Percentiles rank a stretch among this genome's conserved stretches.
phyloP scores from a whole-genome alignment of 495 filamentous ascomycete genomes.

The Trichocladium antarcticum region DNA sequence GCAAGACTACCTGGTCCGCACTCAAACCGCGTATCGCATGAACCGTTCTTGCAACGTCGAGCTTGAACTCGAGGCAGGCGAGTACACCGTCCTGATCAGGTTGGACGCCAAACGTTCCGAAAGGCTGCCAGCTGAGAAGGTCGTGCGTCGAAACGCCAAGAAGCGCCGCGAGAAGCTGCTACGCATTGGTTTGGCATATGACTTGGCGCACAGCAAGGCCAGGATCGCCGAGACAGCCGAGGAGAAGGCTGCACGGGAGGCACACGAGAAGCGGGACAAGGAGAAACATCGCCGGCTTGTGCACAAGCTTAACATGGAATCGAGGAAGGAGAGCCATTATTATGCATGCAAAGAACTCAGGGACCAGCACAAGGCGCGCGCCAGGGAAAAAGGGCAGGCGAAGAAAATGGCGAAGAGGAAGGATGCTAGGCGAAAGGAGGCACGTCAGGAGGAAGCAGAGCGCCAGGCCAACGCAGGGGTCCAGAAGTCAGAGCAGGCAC shows the following conservation, averaged over 20 bases:
- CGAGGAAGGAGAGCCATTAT: conserved; percentile 16
- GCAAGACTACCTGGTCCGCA: conserved; percentile 76
- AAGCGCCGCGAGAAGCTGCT: conserved; percentile 68
- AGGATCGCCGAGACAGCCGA: conserved; percentile 53
- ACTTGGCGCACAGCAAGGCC: conserved; percentile 73
- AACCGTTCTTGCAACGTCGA: conserved; percentile 72
- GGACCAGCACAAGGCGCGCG: background rate
- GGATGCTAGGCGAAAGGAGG: conserved; percentile 20
- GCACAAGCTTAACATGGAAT: conserved; percentile 20
- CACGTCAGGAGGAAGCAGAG: conserved; percentile 15
- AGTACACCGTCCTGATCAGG: conserved; percentile 69
- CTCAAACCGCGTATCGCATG: conserved; percentile 58
- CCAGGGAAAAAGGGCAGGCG: background rate
- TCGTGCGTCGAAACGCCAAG: conserved; percentile 51
- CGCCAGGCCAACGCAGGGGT: background rate
- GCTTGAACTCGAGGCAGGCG: conserved; percentile 68
- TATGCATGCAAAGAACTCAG: background rate
- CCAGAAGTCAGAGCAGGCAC: background rate
- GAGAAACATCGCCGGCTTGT: conserved; percentile 42
- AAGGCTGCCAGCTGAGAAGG: conserved; percentile 51
- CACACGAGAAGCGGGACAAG: conserved; percentile 29
- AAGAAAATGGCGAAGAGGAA: conserved; percentile 10
- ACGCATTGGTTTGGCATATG: conserved; percentile 69
- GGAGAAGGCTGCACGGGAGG: conserved; percentile 45
- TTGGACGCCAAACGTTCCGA: conserved; percentile 55